A percentile compares a stretch with the other conserved stretches of the same genome.
phyloP scores from a whole-genome alignment of 177 flowering plant species.

The Tripterygium wilfordii region DNA sequence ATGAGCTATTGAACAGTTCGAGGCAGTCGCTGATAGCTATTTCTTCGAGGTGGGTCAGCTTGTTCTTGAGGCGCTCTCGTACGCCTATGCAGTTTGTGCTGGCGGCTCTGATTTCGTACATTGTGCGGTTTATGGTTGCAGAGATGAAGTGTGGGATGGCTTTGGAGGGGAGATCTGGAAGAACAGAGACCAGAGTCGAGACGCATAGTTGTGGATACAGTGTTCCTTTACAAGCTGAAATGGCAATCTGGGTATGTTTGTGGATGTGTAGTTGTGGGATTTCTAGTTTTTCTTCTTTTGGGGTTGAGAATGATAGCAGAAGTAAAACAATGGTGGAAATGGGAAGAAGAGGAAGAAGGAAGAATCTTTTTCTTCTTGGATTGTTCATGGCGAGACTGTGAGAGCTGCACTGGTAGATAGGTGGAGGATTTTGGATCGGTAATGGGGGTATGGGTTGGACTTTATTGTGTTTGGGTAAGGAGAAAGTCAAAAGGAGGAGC shows the following conservation, averaged over 20 bases:
- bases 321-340: too few species aligned
- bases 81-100: conserved; percentile 37
- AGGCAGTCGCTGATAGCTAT: conserved; percentile 60
- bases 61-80: conserved; percentile 1
- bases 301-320: too few species aligned
- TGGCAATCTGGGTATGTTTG: conserved; percentile 37
- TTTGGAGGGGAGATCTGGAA: conserved; percentile 37
- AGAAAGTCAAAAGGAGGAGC: too few species aligned
- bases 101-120: conserved; percentile 30
- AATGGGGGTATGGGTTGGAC: too few species aligned
- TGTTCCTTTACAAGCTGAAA: conserved; percentile 51
- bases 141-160: conserved; percentile 46
- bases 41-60: conserved; percentile 22
- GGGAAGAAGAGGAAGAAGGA: too few species aligned
- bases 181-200: conserved; percentile 44
- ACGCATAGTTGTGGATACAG: conserved; percentile 63
- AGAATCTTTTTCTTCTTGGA: too few species aligned
- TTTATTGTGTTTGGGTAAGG: too few species aligned
- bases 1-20: conserved; percentile 49
- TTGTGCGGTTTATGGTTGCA: conserved; percentile 30
- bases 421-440: too few species aligned
- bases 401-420: too few species aligned
- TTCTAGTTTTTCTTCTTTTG: not conserved
- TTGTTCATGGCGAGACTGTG: too few species aligned
- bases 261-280: conserved; percentile 17